Evolutionary conservation across 345 rosid genomes (phyloP).

Genomic region (Lumnitzera racemosa): DNA sequence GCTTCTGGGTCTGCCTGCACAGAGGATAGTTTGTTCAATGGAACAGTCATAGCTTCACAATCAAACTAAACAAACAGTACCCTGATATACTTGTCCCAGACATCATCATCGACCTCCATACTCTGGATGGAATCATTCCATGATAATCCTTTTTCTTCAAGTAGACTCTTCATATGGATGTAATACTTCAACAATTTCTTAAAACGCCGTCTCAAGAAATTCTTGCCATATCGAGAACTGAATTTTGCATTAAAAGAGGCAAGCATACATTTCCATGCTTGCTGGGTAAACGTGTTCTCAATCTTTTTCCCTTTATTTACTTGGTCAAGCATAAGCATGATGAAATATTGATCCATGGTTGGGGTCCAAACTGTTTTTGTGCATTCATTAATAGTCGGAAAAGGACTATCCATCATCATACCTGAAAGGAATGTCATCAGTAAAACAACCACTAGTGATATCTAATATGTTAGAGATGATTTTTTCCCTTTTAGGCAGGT

Average conservation of each 20-base stretch:
- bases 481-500: too few relatives aligned
- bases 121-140: constrained; percentile 39
- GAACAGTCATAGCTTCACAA: too few relatives aligned
- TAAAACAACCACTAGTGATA: too few relatives aligned
- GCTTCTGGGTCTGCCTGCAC: constrained; percentile 21
- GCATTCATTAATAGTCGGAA: too few relatives aligned
- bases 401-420: too few relatives aligned
- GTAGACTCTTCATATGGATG: constrained; percentile 23
- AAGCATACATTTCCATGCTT: constrained; percentile 42
- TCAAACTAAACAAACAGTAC: too few relatives aligned
- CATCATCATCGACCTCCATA: too few relatives aligned
- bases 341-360: constrained; percentile 11
- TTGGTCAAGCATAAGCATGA: constrained; percentile 42
- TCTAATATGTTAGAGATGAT: too few relatives aligned
- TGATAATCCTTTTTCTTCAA: constrained; percentile 33
- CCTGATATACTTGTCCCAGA: too few relatives aligned
- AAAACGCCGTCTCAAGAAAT: constrained; percentile 23
- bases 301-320: constrained; percentile 24
- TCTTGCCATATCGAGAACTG: constrained; percentile 19
- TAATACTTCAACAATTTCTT: constrained; percentile 31
- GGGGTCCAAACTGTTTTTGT: too few relatives aligned
- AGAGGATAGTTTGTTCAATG: too few relatives aligned
- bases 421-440: too few relatives aligned
- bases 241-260: constrained; percentile 32
- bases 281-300: constrained; percentile 22